Conservation (phyloP, 768 basidiomycete species). For the Tephrocybe sp. region DNA sequence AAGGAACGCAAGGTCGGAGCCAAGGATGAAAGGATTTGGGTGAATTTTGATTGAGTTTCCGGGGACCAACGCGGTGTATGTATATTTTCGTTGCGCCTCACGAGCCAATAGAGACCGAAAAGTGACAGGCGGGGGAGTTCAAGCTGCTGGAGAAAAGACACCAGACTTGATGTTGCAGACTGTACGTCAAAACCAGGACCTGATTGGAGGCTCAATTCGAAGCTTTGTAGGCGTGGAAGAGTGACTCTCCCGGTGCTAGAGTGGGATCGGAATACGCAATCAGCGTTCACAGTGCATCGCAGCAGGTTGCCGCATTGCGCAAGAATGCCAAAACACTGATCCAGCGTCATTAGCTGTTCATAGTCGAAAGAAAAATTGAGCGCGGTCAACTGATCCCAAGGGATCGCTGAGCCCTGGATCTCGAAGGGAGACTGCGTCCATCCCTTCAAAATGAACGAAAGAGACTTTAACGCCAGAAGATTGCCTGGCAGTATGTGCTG, state of each 20-base stretch:
- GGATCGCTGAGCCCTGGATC: slow-evolving; percentile 24
- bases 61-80: slow-evolving; percentile 4
- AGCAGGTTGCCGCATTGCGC: slow-evolving; percentile 27
- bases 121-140: slow-evolving; percentile 26
- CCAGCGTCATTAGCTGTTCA: slow-evolving; percentile 30
- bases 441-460: slow-evolving; percentile 30
- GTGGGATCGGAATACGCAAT: slow-evolving; percentile 23
- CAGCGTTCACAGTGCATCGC: slow-evolving; percentile 29
- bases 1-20: slow-evolving; percentile 28
- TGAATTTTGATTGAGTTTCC: slow-evolving; percentile 23
- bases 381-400: slow-evolving; percentile 37
- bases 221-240: slow-evolving; percentile 28
- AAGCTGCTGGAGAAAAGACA: slow-evolving; percentile 30
- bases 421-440: slow-evolving; percentile 21
- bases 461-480: slow-evolving; percentile 27
- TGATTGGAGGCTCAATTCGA: slow-evolving; percentile 32
- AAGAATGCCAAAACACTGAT: slow-evolving; percentile 33
- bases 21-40: slow-evolving; percentile 24
- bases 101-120: slow-evolving; percentile 34
- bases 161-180: slow-evolving; percentile 20
- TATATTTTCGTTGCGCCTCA: slow-evolving; percentile 10
- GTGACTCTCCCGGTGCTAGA: slow-evolving; percentile 8
- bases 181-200: slow-evolving; percentile 6
- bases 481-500: slow-evolving; percentile 19
- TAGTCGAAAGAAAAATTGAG: slow-evolving; percentile 35